Evolutionary conservation across 2,329 filamentous ascomycete genomes (phyloP), one percentile per base, ranked within the genome.

Genomic region (Diaporthe velutina): DNA sequence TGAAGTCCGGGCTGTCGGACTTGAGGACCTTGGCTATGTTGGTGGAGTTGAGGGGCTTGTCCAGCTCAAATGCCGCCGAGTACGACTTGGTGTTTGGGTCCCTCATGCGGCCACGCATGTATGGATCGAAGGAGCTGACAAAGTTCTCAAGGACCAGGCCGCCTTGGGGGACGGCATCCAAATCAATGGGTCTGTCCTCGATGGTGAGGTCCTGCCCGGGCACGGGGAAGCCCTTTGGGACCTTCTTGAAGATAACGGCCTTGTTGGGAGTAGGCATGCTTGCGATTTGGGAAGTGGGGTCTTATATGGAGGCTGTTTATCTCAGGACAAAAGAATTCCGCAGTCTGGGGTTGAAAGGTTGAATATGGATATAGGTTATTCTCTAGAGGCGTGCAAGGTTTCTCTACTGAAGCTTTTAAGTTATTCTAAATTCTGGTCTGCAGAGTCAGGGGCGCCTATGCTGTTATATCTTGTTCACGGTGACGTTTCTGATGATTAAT

Each of bases 21-120:
- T 93, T 93, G 79, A 96, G 80, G 35, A 98, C 92, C 80, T 91
- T 92, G 78, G 90, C 88, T 78, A 97, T 87, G 70, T 86, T 88
- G 78, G 83, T 83, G 84, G 92, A 96, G 78, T 84, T 85, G 77
- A 98, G 89, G 77, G 94, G 90, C 78, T 90, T 84, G 81, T 88
- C 87, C 61, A 94, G 83, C 22, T 87, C 81, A 80, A 92, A 95
- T 3, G 93, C 83, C 1, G 92, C 86, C 30, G 87, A 82, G 86
- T 95, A 97, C 13, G 93, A 95, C 84, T 93, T 91, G 81, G 85
- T 79, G 48, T 86, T 82, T 9, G 93, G 81, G 64, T 87, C 84
- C 64, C 94, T 92, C 93, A 98, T 96, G 78, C 91, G 90, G 76
- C 93, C 93, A 74, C 95, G 93, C 87, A 94, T 91, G 86, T 97